phyloP scores from a whole-genome alignment of 306 rosid genomes.

The Sicyos baderoa region DNA sequence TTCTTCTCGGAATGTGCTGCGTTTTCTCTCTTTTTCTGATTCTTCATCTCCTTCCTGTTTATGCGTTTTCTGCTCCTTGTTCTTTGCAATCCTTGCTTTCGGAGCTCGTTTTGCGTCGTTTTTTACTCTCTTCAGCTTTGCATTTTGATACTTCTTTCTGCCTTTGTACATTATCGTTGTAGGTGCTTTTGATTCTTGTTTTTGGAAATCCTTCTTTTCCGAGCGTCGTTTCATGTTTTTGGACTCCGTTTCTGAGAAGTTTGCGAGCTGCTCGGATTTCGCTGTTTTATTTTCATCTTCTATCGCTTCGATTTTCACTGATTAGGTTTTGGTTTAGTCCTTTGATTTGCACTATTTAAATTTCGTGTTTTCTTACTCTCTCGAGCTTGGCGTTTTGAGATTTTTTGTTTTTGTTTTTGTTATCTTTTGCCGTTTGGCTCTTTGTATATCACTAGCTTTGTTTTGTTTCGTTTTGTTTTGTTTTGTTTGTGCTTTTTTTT shows the following conservation, averaged over 20 bases:
- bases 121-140: background rate
- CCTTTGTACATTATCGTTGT: background rate
- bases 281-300: background rate
- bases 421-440: background rate
- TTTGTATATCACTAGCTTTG: background rate
- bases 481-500: background rate
- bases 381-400: background rate
- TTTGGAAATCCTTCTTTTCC: background rate
- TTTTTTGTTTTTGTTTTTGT: too few species aligned
- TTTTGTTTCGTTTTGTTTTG: background rate
- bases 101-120: background rate
- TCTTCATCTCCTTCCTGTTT: background rate
- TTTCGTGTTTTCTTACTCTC: background rate
- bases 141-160: background rate
- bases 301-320: background rate
- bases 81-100: slow-evolving; percentile 7
- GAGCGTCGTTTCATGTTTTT: background rate
- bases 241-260: too few species aligned
- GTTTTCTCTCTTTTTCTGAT: background rate
- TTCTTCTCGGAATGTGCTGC: slow-evolving; percentile 8
- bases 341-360: too few species aligned
- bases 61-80: background rate
- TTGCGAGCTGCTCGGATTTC: background rate
- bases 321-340: too few species aligned
- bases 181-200: background rate